Base-by-base conservation (phyloP, 1,284 basidiomycete species). In the Leccinum griseonigrum region DNA sequence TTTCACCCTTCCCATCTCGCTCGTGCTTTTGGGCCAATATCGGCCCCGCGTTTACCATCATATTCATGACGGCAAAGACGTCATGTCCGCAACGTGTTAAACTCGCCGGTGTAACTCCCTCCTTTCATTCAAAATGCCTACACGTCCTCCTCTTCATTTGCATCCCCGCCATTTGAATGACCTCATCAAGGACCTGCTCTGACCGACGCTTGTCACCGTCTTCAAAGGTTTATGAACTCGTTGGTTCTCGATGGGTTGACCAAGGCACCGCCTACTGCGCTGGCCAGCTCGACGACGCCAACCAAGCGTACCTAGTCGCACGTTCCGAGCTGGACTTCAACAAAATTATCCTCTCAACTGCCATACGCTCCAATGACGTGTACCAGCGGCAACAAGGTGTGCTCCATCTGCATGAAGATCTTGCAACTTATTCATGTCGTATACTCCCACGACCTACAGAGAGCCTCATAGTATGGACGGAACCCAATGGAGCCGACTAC, bases 401-500 rank as follows among this genome's bases (percentile, higher is more conserved):
- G 83, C 79, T 54, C 4, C 34, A 54, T 58, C 51, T 55, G 1
- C 50, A n/a, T 56, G 26, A 32, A 38, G 22, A 34, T 57, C 53
- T 59, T 29, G 54, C 38, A 58, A 57, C 38, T 60, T 18, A 56
- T 59, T 54, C 53, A 46, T 56, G 2, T 55, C 40, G 29, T 43
- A 60, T 8, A 61, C 64, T 74, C 64, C 60, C 59, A 58, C 61
- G 60, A 56, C 63, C 26, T 57, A 54, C 58, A 94, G 97, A 98
- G 67, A 99, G 97, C 2, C 84, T 99, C 53, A 98, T 99, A 65
- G 97, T 99, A 13, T 99, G 97, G 97, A 99, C 97, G 1, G 97
- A 98, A 74, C 93, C 92, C 0, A 90, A 95, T 66, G 94, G 95
- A 28, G 87, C 91, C 28, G 97, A 99, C 76, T 96, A 97, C 76